A percentile compares a stretch with the other conserved stretches of the same genome.
Evolutionary conservation across 441 rosid species (phyloP).

Genomic region (Jatropha multifida): DNA sequence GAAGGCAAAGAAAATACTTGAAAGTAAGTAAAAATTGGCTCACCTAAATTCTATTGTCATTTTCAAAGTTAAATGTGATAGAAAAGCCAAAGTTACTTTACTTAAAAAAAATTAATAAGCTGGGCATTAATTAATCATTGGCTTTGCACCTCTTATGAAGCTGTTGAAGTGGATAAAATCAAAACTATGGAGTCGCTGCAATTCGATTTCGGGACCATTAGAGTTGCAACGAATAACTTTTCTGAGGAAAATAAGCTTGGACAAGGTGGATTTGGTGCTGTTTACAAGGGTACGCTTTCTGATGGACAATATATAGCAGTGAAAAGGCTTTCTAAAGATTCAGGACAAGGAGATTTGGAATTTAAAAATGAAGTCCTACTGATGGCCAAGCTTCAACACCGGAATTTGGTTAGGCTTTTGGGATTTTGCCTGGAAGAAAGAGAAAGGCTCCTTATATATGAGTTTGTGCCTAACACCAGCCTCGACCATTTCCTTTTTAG

Average conservation of each 20-base stretch:
- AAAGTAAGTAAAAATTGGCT: background rate
- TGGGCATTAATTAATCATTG: background rate
- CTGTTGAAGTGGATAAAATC: constrained; percentile 15
- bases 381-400: constrained; percentile 32
- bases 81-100: too few relatives aligned
- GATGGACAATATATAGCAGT: constrained; percentile 16
- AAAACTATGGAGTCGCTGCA: constrained; percentile 18
- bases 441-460: constrained; percentile 27
- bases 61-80: too few relatives aligned
- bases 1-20: constrained; percentile 1
- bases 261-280: constrained; percentile 27
- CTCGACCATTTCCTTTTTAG: constrained; percentile 39
- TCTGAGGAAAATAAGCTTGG: constrained; percentile 26
- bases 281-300: constrained; percentile 23
- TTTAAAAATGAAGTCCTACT: constrained; percentile 23
- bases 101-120: too few relatives aligned
- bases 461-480: constrained; percentile 27
- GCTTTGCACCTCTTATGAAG: background rate
- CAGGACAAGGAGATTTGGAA: constrained; percentile 23
- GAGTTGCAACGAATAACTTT: constrained; percentile 23
- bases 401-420: constrained; percentile 23
- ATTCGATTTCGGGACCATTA: constrained; percentile 10
- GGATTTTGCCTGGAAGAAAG: constrained; percentile 16
- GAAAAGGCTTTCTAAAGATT: constrained; percentile 14
- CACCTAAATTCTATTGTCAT: too few relatives aligned